Evolutionary conservation across 2,329 filamentous ascomycete genomes (phyloP).

Genomic region (Neospermospora avenae): DNA sequence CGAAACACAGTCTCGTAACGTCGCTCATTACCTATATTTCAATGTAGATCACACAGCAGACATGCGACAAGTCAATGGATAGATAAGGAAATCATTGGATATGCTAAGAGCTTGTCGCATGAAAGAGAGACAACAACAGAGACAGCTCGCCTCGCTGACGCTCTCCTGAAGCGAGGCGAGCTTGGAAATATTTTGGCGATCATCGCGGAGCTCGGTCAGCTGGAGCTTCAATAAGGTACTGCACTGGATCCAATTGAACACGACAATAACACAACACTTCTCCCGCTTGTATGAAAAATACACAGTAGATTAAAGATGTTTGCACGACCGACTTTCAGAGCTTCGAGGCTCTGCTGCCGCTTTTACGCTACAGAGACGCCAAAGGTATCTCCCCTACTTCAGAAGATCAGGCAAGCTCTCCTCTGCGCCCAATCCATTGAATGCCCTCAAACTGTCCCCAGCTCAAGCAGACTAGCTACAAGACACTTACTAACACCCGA

Average conservation of each 20-base stretch:
- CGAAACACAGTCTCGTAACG: not conserved
- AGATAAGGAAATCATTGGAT: not conserved
- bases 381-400: conserved; percentile 35
- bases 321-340: conserved; percentile 22
- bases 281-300: not conserved
- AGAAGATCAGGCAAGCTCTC: conserved; percentile 36
- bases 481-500: not conserved
- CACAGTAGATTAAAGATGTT: conserved; percentile 17
- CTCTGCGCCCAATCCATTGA: not conserved
- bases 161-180: not conserved
- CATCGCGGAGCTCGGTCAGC: not conserved
- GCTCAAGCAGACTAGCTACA: not conserved
- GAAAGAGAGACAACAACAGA: not conserved
- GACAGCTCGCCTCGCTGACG: too few species aligned
- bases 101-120: not conserved
- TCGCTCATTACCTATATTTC: not conserved
- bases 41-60: conserved; percentile 2
- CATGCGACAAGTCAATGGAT: not conserved
- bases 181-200: conserved; percentile 1
- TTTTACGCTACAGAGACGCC: conserved; percentile 29
- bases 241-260: not conserved
- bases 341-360: conserved; percentile 27
- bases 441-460: not conserved
- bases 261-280: not conserved
- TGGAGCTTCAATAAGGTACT: not conserved